phyloP scores from a whole-genome alignment of 2,329 filamentous ascomycete species.

The Sporothrix globosa region DNA sequence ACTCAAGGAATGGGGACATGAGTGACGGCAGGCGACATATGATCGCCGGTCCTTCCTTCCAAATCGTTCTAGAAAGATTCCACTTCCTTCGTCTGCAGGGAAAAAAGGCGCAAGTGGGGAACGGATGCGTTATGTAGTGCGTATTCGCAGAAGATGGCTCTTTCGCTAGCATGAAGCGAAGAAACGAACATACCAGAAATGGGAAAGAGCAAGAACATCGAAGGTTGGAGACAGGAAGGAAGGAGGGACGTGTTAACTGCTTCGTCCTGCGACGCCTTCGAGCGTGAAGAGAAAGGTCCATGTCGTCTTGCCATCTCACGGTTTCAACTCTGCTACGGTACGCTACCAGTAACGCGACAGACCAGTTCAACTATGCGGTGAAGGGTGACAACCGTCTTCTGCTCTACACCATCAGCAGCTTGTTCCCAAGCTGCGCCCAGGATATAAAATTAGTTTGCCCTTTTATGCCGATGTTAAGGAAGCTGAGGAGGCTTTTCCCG shows the following conservation, averaged over 20 bases:
- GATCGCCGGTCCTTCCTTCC: conserved; percentile 2
- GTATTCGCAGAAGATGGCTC: background rate
- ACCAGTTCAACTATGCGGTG: no score
- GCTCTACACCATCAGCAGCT: no score
- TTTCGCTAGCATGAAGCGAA: background rate
- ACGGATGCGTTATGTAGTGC: conserved; percentile 15
- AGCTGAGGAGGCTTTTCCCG: background rate
- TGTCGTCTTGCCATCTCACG: background rate
- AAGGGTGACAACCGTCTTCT: no score
- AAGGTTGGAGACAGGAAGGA: background rate
- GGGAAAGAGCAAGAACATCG: background rate
- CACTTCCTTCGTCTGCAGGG: conserved; percentile 11
- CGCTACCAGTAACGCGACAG: no score
- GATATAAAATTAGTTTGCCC: background rate
- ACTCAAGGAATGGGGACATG: no score
- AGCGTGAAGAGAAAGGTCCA: background rate
- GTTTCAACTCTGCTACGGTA: background rate
- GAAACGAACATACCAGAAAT: background rate
- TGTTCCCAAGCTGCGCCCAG: background rate
- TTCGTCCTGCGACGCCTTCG: background rate
- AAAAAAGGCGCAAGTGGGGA: background rate
- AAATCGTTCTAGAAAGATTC: conserved; percentile 25
- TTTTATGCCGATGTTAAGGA: background rate
- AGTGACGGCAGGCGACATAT: background rate
- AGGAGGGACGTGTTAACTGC: background rate